Percentiles rank a stretch among this genome's conserved stretches.
Evolutionary conservation across 2,329 filamentous ascomycete species (phyloP).

Genomic region (Lachnellula arida): DNA sequence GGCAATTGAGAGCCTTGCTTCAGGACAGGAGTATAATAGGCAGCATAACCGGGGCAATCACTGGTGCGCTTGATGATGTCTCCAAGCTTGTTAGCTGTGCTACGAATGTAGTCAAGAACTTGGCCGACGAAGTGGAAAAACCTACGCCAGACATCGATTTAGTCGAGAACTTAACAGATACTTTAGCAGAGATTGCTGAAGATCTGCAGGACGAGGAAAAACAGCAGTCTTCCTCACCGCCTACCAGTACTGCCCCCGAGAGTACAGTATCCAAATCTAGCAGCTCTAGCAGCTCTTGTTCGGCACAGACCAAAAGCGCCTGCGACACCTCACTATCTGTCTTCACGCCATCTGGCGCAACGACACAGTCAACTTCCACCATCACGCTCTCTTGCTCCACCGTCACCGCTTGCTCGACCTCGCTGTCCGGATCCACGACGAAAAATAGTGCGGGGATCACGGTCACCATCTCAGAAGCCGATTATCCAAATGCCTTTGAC

Average conservation of each 20-base stretch:
- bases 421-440: too few relatives aligned
- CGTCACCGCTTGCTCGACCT: background rate
- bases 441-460: too few relatives aligned
- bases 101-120: constrained; percentile 7
- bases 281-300: background rate
- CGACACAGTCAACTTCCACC: background rate
- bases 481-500: too few relatives aligned
- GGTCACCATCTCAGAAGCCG: too few relatives aligned
- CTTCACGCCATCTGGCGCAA: background rate
- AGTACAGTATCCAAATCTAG: background rate
- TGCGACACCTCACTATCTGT: background rate
- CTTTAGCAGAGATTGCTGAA: constrained; percentile 4
- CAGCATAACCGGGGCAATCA: background rate
- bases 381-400: background rate
- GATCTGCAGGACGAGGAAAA: constrained; percentile 5
- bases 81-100: constrained; percentile 11
- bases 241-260: too few relatives aligned
- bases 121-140: constrained; percentile 5
- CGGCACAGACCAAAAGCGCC: background rate
- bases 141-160: background rate
- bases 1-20: constrained; percentile 7
- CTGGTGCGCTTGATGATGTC: constrained; percentile 2
- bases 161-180: constrained; percentile 11
- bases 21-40: constrained; percentile 6
- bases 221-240: background rate